Conservation (phyloP, 768 basidiomycete genomes). For the Leccinum obscurum region DNA sequence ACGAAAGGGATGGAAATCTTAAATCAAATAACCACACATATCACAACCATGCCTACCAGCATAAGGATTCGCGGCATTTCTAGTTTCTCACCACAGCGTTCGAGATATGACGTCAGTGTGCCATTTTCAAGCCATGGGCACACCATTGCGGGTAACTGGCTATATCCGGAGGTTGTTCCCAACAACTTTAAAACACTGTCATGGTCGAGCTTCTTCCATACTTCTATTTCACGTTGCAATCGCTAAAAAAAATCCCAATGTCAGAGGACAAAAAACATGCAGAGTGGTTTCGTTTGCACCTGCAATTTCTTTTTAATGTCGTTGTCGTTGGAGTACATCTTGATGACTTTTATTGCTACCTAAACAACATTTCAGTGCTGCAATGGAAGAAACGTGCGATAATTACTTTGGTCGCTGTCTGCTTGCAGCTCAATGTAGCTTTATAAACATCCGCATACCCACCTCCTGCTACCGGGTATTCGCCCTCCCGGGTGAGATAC, state of each 20-base stretch:
- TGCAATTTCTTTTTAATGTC: neutral
- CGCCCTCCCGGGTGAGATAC: neutral
- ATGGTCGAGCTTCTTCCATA: constrained; percentile 11
- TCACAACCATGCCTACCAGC: neutral
- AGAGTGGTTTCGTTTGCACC: neutral
- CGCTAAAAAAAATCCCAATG: neutral
- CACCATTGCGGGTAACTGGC: neutral
- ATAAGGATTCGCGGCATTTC: neutral
- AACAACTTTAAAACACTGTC: neutral
- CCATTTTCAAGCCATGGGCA: neutral
- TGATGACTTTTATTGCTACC: constrained; percentile 9
- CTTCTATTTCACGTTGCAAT: constrained; percentile 2
- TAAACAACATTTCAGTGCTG: neutral
- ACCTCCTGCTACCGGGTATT: neutral
- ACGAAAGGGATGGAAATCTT: neutral
- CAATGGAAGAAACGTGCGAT: neutral
- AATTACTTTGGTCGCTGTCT: neutral
- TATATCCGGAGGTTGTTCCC: neutral
- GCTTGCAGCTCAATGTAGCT: neutral
- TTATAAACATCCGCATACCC: neutral
- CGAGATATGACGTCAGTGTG: neutral
- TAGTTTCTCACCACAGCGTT: neutral
- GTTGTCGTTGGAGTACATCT: neutral
- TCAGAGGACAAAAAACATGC: neutral
- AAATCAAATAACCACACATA: neutral